Evolutionary conservation across 2,329 filamentous ascomycete genomes (phyloP), one percentile per base, ranked within the genome.

Genomic region (Aspergillus arachidicola): DNA sequence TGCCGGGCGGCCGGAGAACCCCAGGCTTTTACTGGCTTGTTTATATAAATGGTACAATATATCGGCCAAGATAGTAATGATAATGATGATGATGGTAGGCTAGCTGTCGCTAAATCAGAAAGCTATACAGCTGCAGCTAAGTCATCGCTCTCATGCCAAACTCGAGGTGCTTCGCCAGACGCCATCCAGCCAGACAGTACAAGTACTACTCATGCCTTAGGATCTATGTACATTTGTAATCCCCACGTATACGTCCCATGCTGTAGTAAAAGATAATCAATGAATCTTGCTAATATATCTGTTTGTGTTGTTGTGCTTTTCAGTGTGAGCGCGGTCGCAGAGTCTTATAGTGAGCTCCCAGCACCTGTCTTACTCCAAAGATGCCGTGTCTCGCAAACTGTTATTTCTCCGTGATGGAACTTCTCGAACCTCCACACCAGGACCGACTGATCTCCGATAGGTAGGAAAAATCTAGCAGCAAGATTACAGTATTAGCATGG

Each of bases 371-470:
- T 72, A 91, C 81, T 94, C 91, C 78, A 93, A 73, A 67, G 88
- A 87, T 19, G 90, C 86, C 69, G 90, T 84, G 72, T 90, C 88
- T 63, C 88, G 82, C 72, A 94, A 72, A 69, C 86, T 80, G 70
- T 84, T 76, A 73, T 85, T 80, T 66, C 74, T 73, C 75, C 83
- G 84, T 63, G 86, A 80, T 50, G 87, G 86, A 73, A 89, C 85
- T 60, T 94, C 87, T 72, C 89, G 85, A 68, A 94, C 84, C 78
- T 96, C 93, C 66, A 97, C 88, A 14, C 94, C 93, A 4, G 93
- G 92, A 0, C 93, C 93, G 58, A 94, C 85, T 36, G 90, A 78
- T 65, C 91, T 86, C 55, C 92, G 85, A 73, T 91, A 80, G 21
- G 76, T 76, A 21, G 86, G 85, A 70, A 88, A 88, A 61, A 88